phyloP scores from a whole-genome alignment of 345 rosid species.

The Sonneratia caseolaris region DNA sequence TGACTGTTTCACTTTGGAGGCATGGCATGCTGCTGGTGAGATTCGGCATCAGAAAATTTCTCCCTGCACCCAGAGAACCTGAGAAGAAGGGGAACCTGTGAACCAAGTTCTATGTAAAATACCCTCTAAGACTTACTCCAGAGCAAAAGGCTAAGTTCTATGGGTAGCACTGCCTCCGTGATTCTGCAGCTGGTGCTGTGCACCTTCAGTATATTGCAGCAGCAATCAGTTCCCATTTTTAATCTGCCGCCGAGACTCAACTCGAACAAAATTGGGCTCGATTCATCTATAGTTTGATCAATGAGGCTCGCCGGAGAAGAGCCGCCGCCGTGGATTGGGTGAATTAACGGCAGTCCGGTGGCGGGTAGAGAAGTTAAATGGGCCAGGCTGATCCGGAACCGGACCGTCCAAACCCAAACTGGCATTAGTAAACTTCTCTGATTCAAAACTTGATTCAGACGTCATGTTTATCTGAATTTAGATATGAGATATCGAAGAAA shows the following conservation, averaged over 20 bases:
- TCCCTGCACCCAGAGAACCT: too few relatives aligned
- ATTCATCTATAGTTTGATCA: not conserved
- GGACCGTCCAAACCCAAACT: too few relatives aligned
- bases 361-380: not conserved
- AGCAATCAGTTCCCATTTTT: conserved; percentile 69
- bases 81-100: too few relatives aligned
- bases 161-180: conserved; percentile 29
- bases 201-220: conserved; percentile 82
- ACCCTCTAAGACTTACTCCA: conserved; percentile 61
- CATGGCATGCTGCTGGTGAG: too few relatives aligned
- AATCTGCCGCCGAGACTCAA: too few relatives aligned
- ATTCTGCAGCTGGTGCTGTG: conserved; percentile 38
- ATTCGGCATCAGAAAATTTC: too few relatives aligned
- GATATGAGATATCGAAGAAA: too few relatives aligned
- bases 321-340: not conserved
- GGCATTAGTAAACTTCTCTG: too few relatives aligned
- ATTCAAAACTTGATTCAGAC: too few relatives aligned
- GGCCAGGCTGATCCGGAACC: not conserved
- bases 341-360: not conserved
- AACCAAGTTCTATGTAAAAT: conserved; percentile 62
- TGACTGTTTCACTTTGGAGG: too few relatives aligned
- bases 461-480: too few relatives aligned
- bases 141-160: conserved; percentile 73
- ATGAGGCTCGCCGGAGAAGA: not conserved
- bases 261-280: not conserved